Conservation (phyloP, 495 filamentous ascomycete genomes). For the Penicillium turbatum region DNA sequence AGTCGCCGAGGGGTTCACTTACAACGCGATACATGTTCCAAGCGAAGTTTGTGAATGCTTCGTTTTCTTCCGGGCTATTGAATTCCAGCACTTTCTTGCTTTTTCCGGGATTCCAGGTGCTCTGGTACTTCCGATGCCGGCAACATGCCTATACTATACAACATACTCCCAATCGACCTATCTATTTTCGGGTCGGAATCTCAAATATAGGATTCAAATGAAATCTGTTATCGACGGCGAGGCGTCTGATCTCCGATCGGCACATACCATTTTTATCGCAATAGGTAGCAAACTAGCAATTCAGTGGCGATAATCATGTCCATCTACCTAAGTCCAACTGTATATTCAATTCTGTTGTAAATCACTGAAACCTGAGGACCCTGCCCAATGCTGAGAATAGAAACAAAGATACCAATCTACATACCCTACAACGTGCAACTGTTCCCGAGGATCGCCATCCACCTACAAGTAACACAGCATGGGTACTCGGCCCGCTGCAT, state of each 20-base stretch:
- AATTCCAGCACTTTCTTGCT: not conserved
- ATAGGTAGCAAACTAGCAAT: not conserved
- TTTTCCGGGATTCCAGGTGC: not conserved
- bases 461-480: constrained; percentile 7
- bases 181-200: not conserved
- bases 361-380: not conserved
- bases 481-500: constrained; percentile 27
- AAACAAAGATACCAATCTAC: not conserved
- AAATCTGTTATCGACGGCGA: not conserved
- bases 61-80: too few species aligned
- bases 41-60: not conserved
- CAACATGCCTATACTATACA: not conserved
- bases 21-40: not conserved
- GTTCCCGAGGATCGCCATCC: not conserved
- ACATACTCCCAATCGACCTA: not conserved
- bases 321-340: not conserved
- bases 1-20: not conserved
- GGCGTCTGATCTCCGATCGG: not conserved
- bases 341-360: not conserved
- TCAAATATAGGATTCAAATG: constrained; percentile 1
- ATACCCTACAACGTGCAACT: not conserved
- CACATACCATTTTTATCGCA: not conserved
- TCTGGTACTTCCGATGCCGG: not conserved
- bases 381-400: constrained; percentile 6
- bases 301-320: not conserved